A percentile compares a stretch with the other conserved stretches of the same genome.
Conservation (phyloP, 495 filamentous ascomycete genomes). For the Parathielavia hyrcaniae region DNA sequence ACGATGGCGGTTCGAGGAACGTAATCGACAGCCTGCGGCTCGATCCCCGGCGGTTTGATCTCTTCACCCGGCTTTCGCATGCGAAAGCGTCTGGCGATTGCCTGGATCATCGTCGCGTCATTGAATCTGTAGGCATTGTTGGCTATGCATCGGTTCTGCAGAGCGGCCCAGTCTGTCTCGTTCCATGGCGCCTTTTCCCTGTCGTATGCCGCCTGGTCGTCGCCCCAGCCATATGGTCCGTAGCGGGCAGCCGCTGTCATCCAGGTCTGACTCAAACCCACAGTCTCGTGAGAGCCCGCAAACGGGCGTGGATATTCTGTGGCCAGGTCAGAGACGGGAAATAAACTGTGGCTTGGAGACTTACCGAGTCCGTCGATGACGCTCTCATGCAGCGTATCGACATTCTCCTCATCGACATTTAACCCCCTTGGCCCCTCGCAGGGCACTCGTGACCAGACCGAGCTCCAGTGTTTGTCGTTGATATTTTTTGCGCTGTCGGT, state of each 20-base stretch:
- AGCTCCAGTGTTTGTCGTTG: neutral
- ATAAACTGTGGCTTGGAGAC: neutral
- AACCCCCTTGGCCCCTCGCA: constrained; percentile 3
- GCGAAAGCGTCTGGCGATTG: neutral
- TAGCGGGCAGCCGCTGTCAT: constrained; percentile 11
- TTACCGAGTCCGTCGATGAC: constrained; percentile 3
- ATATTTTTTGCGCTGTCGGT: neutral
- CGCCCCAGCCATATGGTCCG: constrained; percentile 6
- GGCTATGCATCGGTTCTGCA: constrained; percentile 3
- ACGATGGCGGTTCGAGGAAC: constrained; percentile 8
- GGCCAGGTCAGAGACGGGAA: neutral
- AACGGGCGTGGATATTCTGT: constrained; percentile 4
- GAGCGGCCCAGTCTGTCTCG: neutral
- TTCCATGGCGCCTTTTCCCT: constrained; percentile 1
- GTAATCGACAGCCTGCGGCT: neutral
- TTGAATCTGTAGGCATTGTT: neutral
- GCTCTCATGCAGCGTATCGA: constrained; percentile 5
- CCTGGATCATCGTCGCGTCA: neutral
- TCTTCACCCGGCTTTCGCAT: constrained; percentile 1
- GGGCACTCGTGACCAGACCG: neutral
- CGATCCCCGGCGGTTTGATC: neutral
- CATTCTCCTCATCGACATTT: neutral
- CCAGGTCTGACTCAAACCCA: constrained; percentile 3
- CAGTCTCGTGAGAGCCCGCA: neutral
- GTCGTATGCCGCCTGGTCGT: neutral